Percentiles rank a stretch among this genome's conserved stretches.
Evolutionary conservation across 441 rosid species (phyloP).

Genomic region (Aleurites moluccanus): DNA sequence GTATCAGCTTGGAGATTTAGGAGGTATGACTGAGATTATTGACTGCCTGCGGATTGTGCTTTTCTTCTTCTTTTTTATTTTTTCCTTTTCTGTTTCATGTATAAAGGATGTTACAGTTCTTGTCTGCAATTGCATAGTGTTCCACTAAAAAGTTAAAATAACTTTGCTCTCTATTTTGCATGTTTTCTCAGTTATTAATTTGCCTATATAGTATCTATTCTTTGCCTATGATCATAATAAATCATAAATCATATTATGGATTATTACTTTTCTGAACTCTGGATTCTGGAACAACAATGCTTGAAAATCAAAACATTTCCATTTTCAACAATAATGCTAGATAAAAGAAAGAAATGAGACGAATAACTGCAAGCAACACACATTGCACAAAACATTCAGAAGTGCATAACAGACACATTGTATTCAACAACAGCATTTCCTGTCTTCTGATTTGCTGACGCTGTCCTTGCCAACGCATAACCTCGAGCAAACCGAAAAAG

Average conservation of each 20-base stretch:
- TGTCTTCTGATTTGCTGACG: conserved; percentile 25
- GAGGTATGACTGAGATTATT: conserved; percentile 40
- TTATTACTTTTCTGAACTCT: not conserved
- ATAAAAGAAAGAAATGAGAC: not conserved
- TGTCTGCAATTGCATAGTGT: conserved; percentile 31
- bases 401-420: conserved; percentile 35
- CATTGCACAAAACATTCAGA: conserved; percentile 12
- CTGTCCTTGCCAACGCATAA: conserved; percentile 39
- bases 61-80: not conserved
- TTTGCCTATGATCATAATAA: not conserved
- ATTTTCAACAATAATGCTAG: not conserved
- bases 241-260: not conserved
- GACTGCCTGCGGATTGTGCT: conserved; percentile 13
- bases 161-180: not conserved
- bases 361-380: not conserved
- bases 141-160: conserved; percentile 14
- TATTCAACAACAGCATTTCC: conserved; percentile 42
- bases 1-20: conserved; percentile 85
- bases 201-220: no score
- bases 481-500: conserved; percentile 38
- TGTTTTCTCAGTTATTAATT: not conserved
- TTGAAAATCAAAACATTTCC: not conserved
- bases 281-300: not conserved
- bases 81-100: conserved; percentile 21
- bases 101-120: conserved; percentile 35